These are phyloP conservation scores for Thyridium curvatum DNA, from an alignment of 2,329 filamentous ascomycete species.

Conservation along the genomic window DNA sequence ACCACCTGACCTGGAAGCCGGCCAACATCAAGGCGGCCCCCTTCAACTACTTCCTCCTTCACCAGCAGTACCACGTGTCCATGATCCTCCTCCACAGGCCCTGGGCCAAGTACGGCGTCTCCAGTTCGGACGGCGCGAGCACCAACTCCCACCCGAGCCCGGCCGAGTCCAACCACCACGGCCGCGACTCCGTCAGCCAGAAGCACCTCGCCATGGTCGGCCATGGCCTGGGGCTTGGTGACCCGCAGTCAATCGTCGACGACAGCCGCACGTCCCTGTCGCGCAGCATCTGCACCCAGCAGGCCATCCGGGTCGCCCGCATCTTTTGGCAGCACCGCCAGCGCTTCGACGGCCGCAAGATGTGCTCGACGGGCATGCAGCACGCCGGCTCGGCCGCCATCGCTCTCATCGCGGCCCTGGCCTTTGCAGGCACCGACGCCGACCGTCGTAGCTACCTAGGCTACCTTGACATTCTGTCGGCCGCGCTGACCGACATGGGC, in stretches of 20 bases:
- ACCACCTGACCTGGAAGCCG: conserved; percentile 40
- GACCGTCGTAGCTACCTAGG: conserved; percentile 31
- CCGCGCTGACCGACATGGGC: conserved; percentile 45
- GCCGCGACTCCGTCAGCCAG: conserved; percentile 7
- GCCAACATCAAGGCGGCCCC: conserved; percentile 42
- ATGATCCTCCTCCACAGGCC: conserved; percentile 47
- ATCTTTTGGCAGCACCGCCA: conserved; percentile 51
- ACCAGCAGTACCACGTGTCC: conserved; percentile 48
- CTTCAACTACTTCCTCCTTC: conserved; percentile 46
- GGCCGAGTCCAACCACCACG: conserved; percentile 1
- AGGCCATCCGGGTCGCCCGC: conserved; percentile 43
- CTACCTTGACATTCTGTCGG: conserved; percentile 46
- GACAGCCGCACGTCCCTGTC: conserved; percentile 37
- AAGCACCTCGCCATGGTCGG: conserved; percentile 12
- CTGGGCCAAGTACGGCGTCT: conserved; percentile 43
- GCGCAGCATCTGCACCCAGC: conserved; percentile 46
- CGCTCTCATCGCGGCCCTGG: conserved; percentile 43
- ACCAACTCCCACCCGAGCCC: conserved; percentile 24
- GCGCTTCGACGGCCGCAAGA: conserved; percentile 42
- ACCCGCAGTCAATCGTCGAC: conserved; percentile 27
- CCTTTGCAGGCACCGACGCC: conserved; percentile 25
- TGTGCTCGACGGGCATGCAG: conserved; percentile 43
- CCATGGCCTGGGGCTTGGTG: conserved; percentile 18
- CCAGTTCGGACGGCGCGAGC: conserved; percentile 21
- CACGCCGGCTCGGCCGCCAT: conserved; percentile 49